Percentiles rank a stretch among this genome's conserved stretches.
phyloP scores from a whole-genome alignment of 441 rosid species.

The Viola pubescens region DNA sequence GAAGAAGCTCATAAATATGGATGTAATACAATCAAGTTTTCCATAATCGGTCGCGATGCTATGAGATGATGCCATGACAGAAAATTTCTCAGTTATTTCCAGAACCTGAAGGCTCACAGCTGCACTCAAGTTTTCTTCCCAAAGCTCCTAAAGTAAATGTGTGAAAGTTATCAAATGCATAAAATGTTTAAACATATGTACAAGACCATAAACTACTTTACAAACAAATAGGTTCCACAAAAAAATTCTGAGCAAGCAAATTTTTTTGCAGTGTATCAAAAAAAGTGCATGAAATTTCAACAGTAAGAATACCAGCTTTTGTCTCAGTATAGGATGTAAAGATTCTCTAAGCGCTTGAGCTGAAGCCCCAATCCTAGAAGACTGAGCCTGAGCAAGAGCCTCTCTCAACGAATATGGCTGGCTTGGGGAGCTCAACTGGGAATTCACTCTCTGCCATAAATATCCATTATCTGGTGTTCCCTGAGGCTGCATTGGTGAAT shows the following conservation, averaged over 20 bases:
- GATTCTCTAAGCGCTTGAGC: constrained; percentile 98
- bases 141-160: constrained; percentile 71
- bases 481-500: constrained; percentile 54
- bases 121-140: constrained; percentile 99
- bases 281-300: constrained; percentile 12
- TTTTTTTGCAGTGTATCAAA: constrained; percentile 1
- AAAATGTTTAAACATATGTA: constrained; percentile 7
- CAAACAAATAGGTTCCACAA: constrained; percentile 9
- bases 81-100: constrained; percentile 90
- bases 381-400: constrained; percentile 98
- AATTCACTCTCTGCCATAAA: constrained; percentile 95
- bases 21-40: constrained; percentile 89
- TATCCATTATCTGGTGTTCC: constrained; percentile 96
- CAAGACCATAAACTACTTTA: neutral
- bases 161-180: constrained; percentile 20
- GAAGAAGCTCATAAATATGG: constrained; percentile 81
- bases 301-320: constrained; percentile 61
- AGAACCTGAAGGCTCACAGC: constrained; percentile 97
- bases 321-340: constrained; percentile 92
- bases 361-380: constrained; percentile 98
- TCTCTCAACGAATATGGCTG: constrained; percentile 98
- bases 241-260: neutral
- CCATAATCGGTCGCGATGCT: constrained; percentile 96
- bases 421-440: constrained; percentile 97
- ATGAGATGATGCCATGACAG: constrained; percentile 82